These are phyloP conservation scores for Tolypocladium sp. DNA, from an alignment of 2,329 filamentous ascomycete species.

Conservation along the genomic window DNA sequence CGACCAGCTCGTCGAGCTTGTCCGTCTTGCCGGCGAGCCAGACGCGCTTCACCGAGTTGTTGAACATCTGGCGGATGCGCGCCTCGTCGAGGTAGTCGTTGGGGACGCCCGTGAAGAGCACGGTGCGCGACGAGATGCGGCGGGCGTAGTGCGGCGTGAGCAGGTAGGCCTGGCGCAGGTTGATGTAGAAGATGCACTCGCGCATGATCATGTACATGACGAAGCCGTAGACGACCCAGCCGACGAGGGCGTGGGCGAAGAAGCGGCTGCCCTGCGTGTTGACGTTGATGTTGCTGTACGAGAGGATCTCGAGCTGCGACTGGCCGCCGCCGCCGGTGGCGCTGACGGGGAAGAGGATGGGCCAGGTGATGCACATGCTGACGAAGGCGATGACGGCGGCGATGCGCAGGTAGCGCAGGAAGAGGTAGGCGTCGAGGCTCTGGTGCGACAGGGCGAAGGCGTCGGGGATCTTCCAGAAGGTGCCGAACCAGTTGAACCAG, in stretches of 20 bases:
- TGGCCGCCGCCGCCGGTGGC: slow-evolving; percentile 63
- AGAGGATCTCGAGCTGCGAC: slow-evolving; percentile 48
- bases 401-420: slow-evolving; percentile 77
- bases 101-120: slow-evolving; percentile 86
- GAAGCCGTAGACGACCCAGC: slow-evolving; percentile 79
- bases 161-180: slow-evolving; percentile 88
- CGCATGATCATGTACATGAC: slow-evolving; percentile 83
- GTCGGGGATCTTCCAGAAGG: slow-evolving; percentile 58
- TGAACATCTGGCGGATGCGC: slow-evolving; percentile 69
- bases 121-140: slow-evolving; percentile 81
- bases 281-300: slow-evolving; percentile 33
- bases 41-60: slow-evolving; percentile 66
- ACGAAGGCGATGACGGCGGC: slow-evolving; percentile 69
- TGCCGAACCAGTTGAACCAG: slow-evolving; percentile 51
- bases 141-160: slow-evolving; percentile 74
- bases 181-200: slow-evolving; percentile 89
- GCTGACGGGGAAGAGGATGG: slow-evolving; percentile 76
- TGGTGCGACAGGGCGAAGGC: slow-evolving; percentile 77
- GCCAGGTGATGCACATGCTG: slow-evolving; percentile 75
- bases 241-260: slow-evolving; percentile 74
- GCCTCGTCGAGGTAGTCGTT: slow-evolving; percentile 63
- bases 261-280: slow-evolving; percentile 52
- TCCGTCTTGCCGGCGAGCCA: slow-evolving; percentile 74
- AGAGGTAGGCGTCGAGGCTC: slow-evolving; percentile 81
- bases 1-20: slow-evolving; percentile 67